Evolutionary conservation across 2,329 filamentous ascomycete genomes (phyloP), one percentile per base, ranked within the genome.

Genomic region (Leptographium flavum): DNA sequence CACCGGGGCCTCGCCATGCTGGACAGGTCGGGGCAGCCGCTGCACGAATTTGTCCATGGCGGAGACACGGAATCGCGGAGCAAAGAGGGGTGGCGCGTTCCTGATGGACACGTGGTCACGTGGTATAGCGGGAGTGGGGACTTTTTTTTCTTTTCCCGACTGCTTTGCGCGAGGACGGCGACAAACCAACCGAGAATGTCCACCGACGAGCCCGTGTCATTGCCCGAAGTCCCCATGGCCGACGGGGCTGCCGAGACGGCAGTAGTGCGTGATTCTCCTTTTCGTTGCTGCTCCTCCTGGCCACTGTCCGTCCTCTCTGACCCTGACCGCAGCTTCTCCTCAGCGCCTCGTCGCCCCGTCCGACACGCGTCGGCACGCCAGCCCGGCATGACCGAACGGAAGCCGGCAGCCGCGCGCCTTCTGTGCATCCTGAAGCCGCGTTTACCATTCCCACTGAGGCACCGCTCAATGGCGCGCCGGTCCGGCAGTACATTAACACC

Each of bases 401-500:
- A 15, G 39, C 49, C 32, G 62, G 65, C 50, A 78, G 74, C 31
- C 66, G 76, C 53, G 72, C 75, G 10, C 66, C 71, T 8, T 79
- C 74, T 27, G 69, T 66, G 39, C 73, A 76, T 48, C 73, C 54
- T 4, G 74, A 79, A 49, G 52, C 66, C 5, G 60, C 61, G 23
- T 68, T 66, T 52, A 61, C 64, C n/a, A 71, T 81, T 59, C 78
- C 78, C 1, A 61, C 70, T 13, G 73, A 81, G 55, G 71, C 77
- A 14, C 69, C 74, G 2, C 62, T 71, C 1, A 79, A 85, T 55
- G 81, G 82, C 39, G 82, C 81, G 21, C 76, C 79, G 1, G 76
- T 77, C 5, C 73, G 83, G 38, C 72, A 76, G 54, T 87, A 86
- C 58, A 62, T 87, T 53, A 87, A 87, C 56, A 69, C 71, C 41